Conservation (phyloP, 257 asterid genomes). For the Solanum peruvianum region DNA sequence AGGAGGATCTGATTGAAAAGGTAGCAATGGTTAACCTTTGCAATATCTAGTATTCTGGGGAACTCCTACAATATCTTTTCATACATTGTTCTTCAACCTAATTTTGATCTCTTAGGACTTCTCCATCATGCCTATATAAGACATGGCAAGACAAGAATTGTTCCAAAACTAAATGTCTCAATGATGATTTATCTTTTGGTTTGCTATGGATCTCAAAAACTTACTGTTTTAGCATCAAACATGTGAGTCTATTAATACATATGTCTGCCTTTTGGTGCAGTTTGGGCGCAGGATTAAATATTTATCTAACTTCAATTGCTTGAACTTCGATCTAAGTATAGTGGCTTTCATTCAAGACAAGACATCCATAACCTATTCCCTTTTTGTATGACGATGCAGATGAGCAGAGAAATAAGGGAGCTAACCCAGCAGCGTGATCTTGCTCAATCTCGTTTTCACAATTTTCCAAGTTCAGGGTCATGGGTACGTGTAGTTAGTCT, state of each 20-base stretch:
- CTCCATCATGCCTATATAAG: neutral
- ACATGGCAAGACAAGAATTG: neutral
- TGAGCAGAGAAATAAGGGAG: slow-evolving; percentile 8
- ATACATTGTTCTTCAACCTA: neutral
- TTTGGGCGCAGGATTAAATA: neutral
- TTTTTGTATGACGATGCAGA: neutral
- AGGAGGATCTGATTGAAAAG: slow-evolving; percentile 70
- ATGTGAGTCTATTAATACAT: neutral
- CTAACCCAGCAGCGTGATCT: slow-evolving; percentile 4
- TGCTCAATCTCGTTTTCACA: slow-evolving; percentile 32
- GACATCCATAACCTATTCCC: neutral
- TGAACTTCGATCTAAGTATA: neutral
- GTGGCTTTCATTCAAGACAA: neutral
- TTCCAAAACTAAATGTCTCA: neutral
- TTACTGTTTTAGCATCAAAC: neutral
- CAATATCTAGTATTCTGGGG: neutral
- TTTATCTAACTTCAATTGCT: neutral
- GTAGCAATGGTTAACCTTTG: slow-evolving; percentile 12
- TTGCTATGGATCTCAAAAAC: neutral
- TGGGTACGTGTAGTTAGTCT: slow-evolving; percentile 29
- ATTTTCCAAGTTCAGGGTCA: slow-evolving; percentile 33
- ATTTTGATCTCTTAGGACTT: neutral
- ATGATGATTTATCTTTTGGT: neutral
- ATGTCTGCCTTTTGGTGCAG: neutral
- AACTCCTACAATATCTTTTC: neutral